Evolutionary conservation across 805 yeast species (phyloP).

Genomic region (Saccharomyces eubayanus): DNA sequence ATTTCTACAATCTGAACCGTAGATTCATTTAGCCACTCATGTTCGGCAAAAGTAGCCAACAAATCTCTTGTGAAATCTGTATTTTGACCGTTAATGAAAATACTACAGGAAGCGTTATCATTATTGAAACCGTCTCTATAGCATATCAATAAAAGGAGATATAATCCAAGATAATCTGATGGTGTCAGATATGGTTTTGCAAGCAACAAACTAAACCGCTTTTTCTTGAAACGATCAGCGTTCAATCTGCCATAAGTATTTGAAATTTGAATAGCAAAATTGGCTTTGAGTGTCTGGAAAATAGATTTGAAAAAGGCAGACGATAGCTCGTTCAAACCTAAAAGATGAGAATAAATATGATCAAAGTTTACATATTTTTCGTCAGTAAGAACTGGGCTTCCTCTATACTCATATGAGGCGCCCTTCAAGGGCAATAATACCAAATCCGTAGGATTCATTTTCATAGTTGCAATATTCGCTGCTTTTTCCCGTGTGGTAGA

Average conservation of each 20-base stretch:
- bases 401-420: constrained; percentile 16
- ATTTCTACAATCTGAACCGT: constrained; percentile 7
- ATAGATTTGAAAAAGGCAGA: constrained; percentile 20
- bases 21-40: constrained; percentile 16
- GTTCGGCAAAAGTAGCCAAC: constrained; percentile 8
- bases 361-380: constrained; percentile 21
- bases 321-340: constrained; percentile 26
- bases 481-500: constrained; percentile 27
- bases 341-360: constrained; percentile 22
- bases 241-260: constrained; percentile 18
- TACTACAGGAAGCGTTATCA: constrained; percentile 8
- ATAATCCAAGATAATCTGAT: constrained; percentile 25
- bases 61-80: constrained; percentile 11
- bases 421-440: constrained; percentile 25
- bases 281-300: constrained; percentile 14
- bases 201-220: constrained; percentile 14
- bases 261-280: constrained; percentile 19
- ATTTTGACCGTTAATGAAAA: constrained; percentile 19
- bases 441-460: constrained; percentile 11
- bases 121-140: constrained; percentile 11
- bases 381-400: constrained; percentile 10
- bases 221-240: constrained; percentile 17
- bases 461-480: constrained; percentile 14
- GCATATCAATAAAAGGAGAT: constrained; percentile 17
- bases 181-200: constrained; percentile 21